phyloP scores from a whole-genome alignment of 2,329 filamentous ascomycete genomes.

The Paracoccidioides lutzii region DNA sequence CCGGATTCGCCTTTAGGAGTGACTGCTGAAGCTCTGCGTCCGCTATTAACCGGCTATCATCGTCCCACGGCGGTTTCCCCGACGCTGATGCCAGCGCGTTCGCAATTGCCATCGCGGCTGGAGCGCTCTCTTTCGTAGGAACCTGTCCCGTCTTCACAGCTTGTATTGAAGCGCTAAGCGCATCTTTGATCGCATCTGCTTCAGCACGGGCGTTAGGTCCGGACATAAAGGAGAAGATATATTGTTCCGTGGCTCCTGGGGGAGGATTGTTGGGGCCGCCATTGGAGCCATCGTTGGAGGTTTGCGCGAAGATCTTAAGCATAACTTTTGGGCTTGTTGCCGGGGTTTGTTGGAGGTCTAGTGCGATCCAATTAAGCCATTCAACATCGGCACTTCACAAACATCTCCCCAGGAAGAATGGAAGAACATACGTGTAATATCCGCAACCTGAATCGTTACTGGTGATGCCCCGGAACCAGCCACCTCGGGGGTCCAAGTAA shows the following conservation, averaged over 20 bases:
- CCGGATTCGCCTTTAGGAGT: constrained; percentile 65
- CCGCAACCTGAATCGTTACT: constrained; percentile 57
- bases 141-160: constrained; percentile 42
- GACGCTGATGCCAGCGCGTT: constrained; percentile 47
- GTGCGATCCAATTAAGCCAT: not conserved
- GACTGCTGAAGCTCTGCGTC: constrained; percentile 80
- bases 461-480: constrained; percentile 45
- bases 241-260: constrained; percentile 43
- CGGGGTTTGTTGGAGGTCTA: constrained; percentile 90
- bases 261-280: constrained; percentile 13
- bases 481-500: constrained; percentile 68
- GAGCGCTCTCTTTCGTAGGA: constrained; percentile 35
- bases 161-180: constrained; percentile 65
- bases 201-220: constrained; percentile 61
- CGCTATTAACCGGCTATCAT: constrained; percentile 62
- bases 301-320: constrained; percentile 76
- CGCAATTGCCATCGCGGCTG: constrained; percentile 65
- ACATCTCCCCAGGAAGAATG: not conserved
- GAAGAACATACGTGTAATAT: constrained; percentile 61
- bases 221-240: constrained; percentile 85
- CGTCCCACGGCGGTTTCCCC: constrained; percentile 53
- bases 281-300: constrained; percentile 34
- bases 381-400: not conserved
- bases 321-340: constrained; percentile 81
- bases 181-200: constrained; percentile 72